phyloP scores from a whole-genome alignment of 2,329 filamentous ascomycete species.

The Fusarium armeniacum region DNA sequence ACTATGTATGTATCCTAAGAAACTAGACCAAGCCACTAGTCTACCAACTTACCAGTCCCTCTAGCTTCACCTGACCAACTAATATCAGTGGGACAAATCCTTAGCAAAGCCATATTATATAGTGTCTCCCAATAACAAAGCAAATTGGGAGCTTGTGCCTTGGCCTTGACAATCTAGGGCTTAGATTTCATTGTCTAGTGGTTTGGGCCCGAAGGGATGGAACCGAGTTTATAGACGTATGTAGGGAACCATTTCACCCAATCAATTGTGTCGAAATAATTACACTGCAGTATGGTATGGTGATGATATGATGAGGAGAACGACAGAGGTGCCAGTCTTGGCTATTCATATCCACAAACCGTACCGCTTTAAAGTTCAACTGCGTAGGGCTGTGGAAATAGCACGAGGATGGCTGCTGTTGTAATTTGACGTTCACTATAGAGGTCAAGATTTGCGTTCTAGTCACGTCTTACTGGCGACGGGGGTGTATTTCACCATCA shows the following conservation, averaged over 20 bases:
- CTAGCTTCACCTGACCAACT: background rate
- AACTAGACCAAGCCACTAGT: background rate
- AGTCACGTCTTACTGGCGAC: background rate
- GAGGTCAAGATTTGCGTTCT: background rate
- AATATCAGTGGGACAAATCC: background rate
- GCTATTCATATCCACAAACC: background rate
- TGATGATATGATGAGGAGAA: background rate
- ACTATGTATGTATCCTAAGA: background rate
- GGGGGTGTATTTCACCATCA: background rate
- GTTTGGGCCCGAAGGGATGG: slow-evolving; percentile 23
- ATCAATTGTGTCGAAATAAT: background rate
- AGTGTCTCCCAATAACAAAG: background rate
- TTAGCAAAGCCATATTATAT: background rate
- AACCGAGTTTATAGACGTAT: slow-evolving; percentile 12
- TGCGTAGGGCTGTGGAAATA: background rate
- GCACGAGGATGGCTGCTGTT: background rate
- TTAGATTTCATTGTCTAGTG: background rate
- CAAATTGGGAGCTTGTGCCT: background rate
- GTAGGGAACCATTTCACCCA: slow-evolving; percentile 1
- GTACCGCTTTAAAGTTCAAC: background rate
- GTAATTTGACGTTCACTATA: background rate
- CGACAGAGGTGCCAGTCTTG: background rate
- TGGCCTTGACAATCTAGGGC: background rate
- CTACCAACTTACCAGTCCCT: background rate
- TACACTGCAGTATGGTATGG: background rate